Base-by-base conservation (phyloP, 2,329 filamentous ascomycete species). In the Capronia coronata region DNA sequence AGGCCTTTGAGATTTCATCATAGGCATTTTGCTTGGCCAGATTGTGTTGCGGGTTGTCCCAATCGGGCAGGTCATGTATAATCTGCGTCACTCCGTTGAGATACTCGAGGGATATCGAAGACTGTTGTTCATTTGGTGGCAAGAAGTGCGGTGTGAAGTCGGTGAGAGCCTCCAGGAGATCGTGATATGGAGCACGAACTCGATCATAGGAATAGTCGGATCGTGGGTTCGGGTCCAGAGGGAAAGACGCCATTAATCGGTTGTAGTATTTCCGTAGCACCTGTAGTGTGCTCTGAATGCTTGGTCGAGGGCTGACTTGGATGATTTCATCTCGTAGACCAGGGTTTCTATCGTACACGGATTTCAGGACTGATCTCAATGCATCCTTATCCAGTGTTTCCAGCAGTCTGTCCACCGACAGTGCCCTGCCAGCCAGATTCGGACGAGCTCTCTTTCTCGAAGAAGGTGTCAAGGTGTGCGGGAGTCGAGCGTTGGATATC, bases 111-210 rank as follows among this genome's bases (percentile, higher is more conserved):
- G 90, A 95, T 11, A 84, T 78, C 23, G 83, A 83, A n/a, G 86
- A 75, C 64, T 96, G 90, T 1, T 79, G 75, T 71, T 98, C 93
- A 63, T 86, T 85, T 0, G 93, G 93, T 10, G 93, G 93, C 2
- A 98, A 80, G 63, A 94, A 98, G 67, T 97, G 89, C 2, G 89
- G 88, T 0, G 90, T 97, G 65, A 94, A 98, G 64, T 98, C 93
- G 65, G 85, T 84, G 38, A 98, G 76, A 37, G 93, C 89, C 51
- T 96, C 88, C 52, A 96, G 80, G 19, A 98, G 78, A 50, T 87
- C 83, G 21, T 82, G 73, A 14, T 97, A 76, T 30, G 85, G 80
- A 57, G 90, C 85, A 60, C 85, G 87, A 47, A 97, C 87, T 61
- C 93, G 82, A 65, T 96, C 94, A 67, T 96, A 98, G 43, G 88